Evolutionary conservation across 495 filamentous ascomycete genomes (phyloP), one percentile per base, ranked within the genome.

Genomic region (Platismatia glauca): DNA sequence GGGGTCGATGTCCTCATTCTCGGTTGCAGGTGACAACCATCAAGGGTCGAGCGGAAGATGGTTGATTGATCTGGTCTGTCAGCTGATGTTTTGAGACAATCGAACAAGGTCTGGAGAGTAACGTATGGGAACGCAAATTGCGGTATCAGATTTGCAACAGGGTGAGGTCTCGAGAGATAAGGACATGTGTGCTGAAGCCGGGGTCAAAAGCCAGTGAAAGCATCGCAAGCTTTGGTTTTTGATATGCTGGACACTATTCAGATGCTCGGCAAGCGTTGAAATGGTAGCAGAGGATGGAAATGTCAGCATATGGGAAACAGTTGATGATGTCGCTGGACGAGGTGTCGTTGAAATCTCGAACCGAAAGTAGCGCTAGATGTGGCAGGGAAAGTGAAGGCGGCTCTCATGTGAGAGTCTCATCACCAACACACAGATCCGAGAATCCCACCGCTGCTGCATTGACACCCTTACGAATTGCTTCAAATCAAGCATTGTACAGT

Each of bases 341-440:
- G 50, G 43, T 67, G 65, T 67, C 55, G 65, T 67, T 56, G 56
- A 64, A 64, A 27, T 60, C 34, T 50, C 64, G 22, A 62, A 60
- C 59, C 61, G 57, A 64, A 37, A 62, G 50, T 67, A 67, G 65
- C 65, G 65, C 61, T 37, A 41, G 48, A 63, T 55, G 61, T 67
- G 65, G 65, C 61, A 67, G 65, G 65, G 58, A 46, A 44, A 55
- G 56, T n/a, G 55, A 20, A 41, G 37, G 59, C 50, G 59, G 59
- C 34, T 29, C 35, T 55, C n/a, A n/a, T n/a, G n/a, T n/a, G n/a
- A n/a, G n/a, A n/a, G n/a, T n/a, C n/a, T n/a, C 29, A 43, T 52
- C 48, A 48, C 29, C 39, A 48, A 27, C 48, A 39, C 48, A 61
- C 11, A 57, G 57, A 62, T 62, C n/a, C n/a, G n/a, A n/a, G n/a